These are phyloP conservation scores for Kodamaea sp. DNA, from an alignment of 1,139 yeast genomes.

Conservation along the genomic window DNA sequence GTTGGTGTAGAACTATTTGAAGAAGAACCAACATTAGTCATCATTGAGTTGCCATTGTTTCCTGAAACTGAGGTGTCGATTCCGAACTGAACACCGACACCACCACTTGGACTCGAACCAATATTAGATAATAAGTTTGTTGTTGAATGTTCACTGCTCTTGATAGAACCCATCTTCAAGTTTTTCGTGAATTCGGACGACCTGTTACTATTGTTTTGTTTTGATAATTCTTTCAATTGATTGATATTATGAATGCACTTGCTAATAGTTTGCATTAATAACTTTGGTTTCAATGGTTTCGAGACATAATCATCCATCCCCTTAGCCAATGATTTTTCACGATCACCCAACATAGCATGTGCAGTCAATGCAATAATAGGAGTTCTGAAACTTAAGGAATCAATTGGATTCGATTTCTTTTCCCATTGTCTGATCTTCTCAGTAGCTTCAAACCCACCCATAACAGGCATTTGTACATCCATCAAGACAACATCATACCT, in stretches of 20 bases:
- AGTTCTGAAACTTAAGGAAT: constrained; percentile 59
- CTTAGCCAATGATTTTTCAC: constrained; percentile 79
- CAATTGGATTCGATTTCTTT: constrained; percentile 71
- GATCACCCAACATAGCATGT: constrained; percentile 88
- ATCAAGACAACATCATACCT: constrained; percentile 77
- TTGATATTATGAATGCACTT: constrained; percentile 73
- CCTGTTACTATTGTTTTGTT: constrained; percentile 45
- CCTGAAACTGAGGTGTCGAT: constrained; percentile 6
- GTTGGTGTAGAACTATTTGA: constrained; percentile 15
- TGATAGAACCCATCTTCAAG: constrained; percentile 37
- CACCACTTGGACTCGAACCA: constrained; percentile 17
- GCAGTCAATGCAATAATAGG: constrained; percentile 90
- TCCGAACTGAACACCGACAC: constrained; percentile 4
- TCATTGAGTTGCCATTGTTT: constrained; percentile 5
- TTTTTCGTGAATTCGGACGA: constrained; percentile 48
- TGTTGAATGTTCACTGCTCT: constrained; percentile 22
- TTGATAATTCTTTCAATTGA: constrained; percentile 54
- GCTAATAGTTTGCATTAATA: constrained; percentile 77
- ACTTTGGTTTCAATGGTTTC: constrained; percentile 80
- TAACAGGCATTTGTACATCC: constrained; percentile 95
- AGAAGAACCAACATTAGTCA: not conserved
- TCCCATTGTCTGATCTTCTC: constrained; percentile 86
- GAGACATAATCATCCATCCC: constrained; percentile 91
- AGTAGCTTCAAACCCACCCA: constrained; percentile 93
- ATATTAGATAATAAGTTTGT: constrained; percentile 16